Conservation (phyloP, 306 rosid genomes). For the Oxytropis ochrocephala region DNA sequence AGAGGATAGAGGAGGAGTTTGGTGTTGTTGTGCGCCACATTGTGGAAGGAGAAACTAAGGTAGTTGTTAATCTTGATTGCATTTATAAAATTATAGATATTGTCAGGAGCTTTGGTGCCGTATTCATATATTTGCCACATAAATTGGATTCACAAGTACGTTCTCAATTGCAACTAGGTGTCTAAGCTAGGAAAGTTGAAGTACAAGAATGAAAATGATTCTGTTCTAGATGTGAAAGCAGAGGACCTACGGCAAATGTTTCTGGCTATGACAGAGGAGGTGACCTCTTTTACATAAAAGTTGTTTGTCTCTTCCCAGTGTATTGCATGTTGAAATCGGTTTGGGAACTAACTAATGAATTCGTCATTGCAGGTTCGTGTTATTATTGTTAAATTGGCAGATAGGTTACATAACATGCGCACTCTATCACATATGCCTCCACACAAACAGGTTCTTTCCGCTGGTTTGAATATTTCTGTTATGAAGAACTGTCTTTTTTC, state of each 20-base stretch:
- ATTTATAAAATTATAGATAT: neutral
- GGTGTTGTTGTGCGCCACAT: conserved; percentile 83
- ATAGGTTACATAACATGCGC: conserved; percentile 95
- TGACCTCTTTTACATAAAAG: conserved; percentile 23
- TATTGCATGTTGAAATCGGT: conserved; percentile 16
- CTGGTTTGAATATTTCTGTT: conserved; percentile 17
- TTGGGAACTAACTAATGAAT: conserved; percentile 29
- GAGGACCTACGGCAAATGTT: conserved; percentile 98
- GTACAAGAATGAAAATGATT: conserved; percentile 68
- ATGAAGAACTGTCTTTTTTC: neutral
- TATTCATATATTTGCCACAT: conserved; percentile 15
- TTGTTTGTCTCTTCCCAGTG: conserved; percentile 13
- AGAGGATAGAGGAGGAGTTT: conserved; percentile 91
- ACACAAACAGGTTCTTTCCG: conserved; percentile 78
- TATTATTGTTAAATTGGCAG: conserved; percentile 94
- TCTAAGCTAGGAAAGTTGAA: conserved; percentile 94
- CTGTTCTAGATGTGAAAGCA: conserved; percentile 93
- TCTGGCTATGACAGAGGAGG: conserved; percentile 99
- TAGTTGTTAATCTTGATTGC: conserved; percentile 15
- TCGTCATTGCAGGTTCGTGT: conserved; percentile 79
- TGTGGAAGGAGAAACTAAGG: conserved; percentile 99
- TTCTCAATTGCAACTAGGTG: conserved; percentile 49
- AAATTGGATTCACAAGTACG: conserved; percentile 12
- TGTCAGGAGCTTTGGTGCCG: neutral
- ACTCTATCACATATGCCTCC: conserved; percentile 97